Evolutionary conservation across 2,329 filamentous ascomycete species (phyloP).

Genomic region (Ascocoryne sarcoides): DNA sequence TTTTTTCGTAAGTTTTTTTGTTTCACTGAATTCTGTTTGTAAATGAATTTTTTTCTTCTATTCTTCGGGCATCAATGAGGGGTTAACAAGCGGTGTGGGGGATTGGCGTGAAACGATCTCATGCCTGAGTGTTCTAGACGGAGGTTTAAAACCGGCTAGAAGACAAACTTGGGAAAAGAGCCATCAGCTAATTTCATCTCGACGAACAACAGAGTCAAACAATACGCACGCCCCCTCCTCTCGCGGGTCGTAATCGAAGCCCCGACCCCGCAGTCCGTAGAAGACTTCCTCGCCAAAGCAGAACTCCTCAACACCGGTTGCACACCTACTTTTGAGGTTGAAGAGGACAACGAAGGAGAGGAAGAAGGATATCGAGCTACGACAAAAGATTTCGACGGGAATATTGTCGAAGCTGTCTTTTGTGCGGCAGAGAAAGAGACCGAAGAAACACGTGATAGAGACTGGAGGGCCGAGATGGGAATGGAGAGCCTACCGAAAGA

Average conservation of each 20-base stretch:
- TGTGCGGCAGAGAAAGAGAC: background rate
- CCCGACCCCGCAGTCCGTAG: slow-evolving; percentile 53
- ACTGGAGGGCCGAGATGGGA: background rate
- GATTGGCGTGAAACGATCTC: too few species aligned
- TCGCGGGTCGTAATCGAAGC: slow-evolving; percentile 52
- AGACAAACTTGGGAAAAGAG: too few species aligned
- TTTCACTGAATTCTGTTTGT: background rate
- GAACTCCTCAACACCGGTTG: slow-evolving; percentile 16
- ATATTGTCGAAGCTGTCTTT: slow-evolving; percentile 67
- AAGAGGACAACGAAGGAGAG: slow-evolving; percentile 2
- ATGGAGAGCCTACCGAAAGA: background rate
- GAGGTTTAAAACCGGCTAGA: too few species aligned
- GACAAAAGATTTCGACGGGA: slow-evolving; percentile 74
- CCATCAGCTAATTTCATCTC: too few species aligned
- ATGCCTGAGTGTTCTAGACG: too few species aligned
- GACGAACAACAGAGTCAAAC: slow-evolving; percentile 37
- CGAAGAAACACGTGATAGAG: background rate
- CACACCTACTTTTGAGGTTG: slow-evolving; percentile 7
- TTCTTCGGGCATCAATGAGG: too few species aligned
- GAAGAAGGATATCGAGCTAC: slow-evolving; percentile 29
- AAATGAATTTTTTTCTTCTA: background rate
- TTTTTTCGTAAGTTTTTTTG: background rate
- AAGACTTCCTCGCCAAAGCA: slow-evolving; percentile 56
- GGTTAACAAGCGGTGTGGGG: too few species aligned
- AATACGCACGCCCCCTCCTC: slow-evolving; percentile 34